Evolutionary conservation across 495 filamentous ascomycete genomes (phyloP).

Genomic region (Amphirosellinia nigrospora): DNA sequence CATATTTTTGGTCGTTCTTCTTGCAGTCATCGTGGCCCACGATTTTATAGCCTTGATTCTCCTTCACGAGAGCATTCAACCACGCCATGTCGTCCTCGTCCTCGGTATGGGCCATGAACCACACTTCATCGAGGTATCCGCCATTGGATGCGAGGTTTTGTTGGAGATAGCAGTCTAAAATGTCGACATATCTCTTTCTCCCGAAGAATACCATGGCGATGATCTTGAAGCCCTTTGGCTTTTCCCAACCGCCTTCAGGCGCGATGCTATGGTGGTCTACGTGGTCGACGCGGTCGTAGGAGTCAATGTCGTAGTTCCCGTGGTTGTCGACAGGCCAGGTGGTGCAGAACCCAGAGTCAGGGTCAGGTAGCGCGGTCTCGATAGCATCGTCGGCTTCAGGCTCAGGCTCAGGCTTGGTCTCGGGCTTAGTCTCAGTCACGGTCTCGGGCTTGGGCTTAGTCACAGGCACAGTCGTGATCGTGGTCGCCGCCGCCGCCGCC

Average conservation of each 20-base stretch:
- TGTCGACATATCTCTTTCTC: conserved; percentile 50
- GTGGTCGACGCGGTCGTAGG: conserved; percentile 28
- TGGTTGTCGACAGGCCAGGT: conserved; percentile 37
- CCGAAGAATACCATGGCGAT: conserved; percentile 59
- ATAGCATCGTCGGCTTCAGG: neutral
- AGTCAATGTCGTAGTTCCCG: conserved; percentile 29
- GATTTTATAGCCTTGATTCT: conserved; percentile 34
- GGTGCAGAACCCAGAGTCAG: conserved; percentile 35
- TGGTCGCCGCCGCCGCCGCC: too few relatives aligned
- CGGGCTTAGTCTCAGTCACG: too few relatives aligned
- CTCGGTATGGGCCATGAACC: conserved; percentile 58
- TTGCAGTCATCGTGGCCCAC: conserved; percentile 35
- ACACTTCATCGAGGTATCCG: conserved; percentile 62
- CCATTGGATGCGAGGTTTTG: conserved; percentile 59
- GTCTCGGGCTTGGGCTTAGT: too few relatives aligned
- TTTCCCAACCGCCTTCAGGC: conserved; percentile 41
- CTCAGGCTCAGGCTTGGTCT: neutral
- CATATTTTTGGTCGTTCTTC: conserved; percentile 39
- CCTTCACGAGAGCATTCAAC: conserved; percentile 44
- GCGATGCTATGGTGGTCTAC: conserved; percentile 34
- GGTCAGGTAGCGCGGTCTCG: neutral
- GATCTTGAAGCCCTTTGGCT: conserved; percentile 52
- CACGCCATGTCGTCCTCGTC: conserved; percentile 53
- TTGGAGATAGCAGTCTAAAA: conserved; percentile 63
- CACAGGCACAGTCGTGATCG: too few relatives aligned